Conservation (phyloP, 192 early-diverging fungal genomes). For the Glomus cerebriforme region DNA sequence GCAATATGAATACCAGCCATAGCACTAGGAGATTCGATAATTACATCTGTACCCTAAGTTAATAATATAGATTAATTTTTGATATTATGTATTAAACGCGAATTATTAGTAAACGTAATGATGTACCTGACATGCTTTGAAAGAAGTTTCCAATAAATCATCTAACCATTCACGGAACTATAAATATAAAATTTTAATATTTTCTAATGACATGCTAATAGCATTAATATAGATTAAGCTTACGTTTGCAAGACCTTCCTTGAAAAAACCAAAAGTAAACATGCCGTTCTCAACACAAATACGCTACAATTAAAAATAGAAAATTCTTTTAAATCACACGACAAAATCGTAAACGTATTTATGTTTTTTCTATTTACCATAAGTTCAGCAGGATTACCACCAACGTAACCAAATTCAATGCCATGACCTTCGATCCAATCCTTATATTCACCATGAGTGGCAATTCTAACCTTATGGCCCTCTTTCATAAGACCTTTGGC, state of each 20-base stretch:
- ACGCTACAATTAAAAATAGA: constrained; percentile 32
- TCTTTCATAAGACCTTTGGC: constrained; percentile 64
- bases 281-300: constrained; percentile 72
- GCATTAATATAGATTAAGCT: not conserved
- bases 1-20: constrained; percentile 74
- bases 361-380: constrained; percentile 44
- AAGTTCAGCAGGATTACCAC: constrained; percentile 63
- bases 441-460: constrained; percentile 68
- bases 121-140: constrained; percentile 52
- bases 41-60: constrained; percentile 53
- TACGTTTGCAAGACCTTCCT: constrained; percentile 52
- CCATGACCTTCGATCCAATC: constrained; percentile 65
- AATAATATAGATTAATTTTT: not conserved
- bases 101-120: not conserved
- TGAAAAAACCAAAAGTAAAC: constrained; percentile 64
- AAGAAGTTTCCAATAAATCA: constrained; percentile 56
- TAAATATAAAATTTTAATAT: not conserved
- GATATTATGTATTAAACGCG: not conserved
- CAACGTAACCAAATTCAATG: constrained; percentile 68
- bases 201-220: not conserved
- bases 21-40: constrained; percentile 70
- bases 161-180: constrained; percentile 68
- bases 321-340: not conserved
- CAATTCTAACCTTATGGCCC: constrained; percentile 66
- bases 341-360: not conserved